Percentiles rank a stretch among this genome's conserved stretches.
Conservation (phyloP, 768 basidiomycete species). For the Tricholoma matsutake region DNA sequence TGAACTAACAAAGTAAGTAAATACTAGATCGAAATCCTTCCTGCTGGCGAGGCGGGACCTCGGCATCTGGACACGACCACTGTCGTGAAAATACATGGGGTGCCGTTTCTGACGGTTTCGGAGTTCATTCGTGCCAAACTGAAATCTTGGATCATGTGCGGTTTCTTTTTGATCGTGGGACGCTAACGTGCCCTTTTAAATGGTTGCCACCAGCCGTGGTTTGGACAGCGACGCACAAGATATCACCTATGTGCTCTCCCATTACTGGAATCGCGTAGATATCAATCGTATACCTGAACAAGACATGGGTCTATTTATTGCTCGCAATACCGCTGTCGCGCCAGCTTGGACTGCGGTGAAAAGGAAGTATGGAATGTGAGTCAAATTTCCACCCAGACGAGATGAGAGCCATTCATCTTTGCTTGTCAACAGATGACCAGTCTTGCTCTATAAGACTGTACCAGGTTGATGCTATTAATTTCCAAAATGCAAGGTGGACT, state of each 20-base stretch:
- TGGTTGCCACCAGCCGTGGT: constrained; percentile 49
- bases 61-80: constrained; percentile 67
- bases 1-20: constrained; percentile 5
- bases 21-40: constrained; percentile 74
- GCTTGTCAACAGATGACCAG: neutral
- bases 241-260: constrained; percentile 65
- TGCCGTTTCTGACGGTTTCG: constrained; percentile 82
- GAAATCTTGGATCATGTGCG: constrained; percentile 79
- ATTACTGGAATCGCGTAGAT: constrained; percentile 80
- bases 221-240: constrained; percentile 75
- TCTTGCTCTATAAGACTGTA: neutral
- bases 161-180: constrained; percentile 13
- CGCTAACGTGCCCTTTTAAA: constrained; percentile 14
- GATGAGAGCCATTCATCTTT: neutral
- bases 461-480: neutral
- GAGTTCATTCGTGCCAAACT: constrained; percentile 87
- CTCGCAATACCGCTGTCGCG: constrained; percentile 53
- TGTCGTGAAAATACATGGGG: constrained; percentile 61
- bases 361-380: constrained; percentile 66
- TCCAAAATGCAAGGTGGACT: neutral
- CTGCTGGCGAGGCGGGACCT: constrained; percentile 79
- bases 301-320: constrained; percentile 79
- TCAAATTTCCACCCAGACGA: neutral
- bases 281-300: constrained; percentile 84
- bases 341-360: constrained; percentile 75